phyloP scores from a whole-genome alignment of 2,329 filamentous ascomycete genomes.

The Zymoseptoria ardabiliae region DNA sequence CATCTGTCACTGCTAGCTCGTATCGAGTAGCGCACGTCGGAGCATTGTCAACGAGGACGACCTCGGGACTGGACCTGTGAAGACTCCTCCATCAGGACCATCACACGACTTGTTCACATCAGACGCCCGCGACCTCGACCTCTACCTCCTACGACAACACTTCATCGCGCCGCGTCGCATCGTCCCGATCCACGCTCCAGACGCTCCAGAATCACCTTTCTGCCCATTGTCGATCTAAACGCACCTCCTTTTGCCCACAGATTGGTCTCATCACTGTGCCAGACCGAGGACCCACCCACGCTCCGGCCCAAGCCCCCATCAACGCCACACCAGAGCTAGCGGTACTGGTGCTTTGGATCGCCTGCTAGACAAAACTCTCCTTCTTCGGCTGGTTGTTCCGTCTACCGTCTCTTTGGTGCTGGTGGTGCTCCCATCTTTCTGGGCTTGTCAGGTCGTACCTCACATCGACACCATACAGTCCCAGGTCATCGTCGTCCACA shows the following conservation, averaged over 20 bases:
- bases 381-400: slow-evolving; percentile 24
- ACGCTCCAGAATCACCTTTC: not conserved
- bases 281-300: not conserved
- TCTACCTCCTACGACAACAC: not conserved
- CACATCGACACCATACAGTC: slow-evolving; percentile 20
- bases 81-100: not conserved
- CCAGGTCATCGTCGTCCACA: slow-evolving; percentile 23
- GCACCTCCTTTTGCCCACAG: not conserved
- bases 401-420: slow-evolving; percentile 23
- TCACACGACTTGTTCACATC: not conserved
- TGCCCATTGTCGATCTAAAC: not conserved
- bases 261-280: not conserved
- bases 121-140: not conserved
- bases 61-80: not conserved
- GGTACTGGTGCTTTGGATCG: slow-evolving; percentile 27
- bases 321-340: slow-evolving; percentile 26
- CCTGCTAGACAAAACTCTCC: slow-evolving; percentile 25
- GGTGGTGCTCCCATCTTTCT: slow-evolving; percentile 16
- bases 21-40: not conserved
- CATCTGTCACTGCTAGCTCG: not conserved
- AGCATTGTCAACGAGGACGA: not conserved
- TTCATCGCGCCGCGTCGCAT: not conserved
- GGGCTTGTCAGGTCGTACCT: slow-evolving; percentile 15
- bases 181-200: not conserved
- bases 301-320: not conserved